A percentile compares a stretch with the other conserved stretches of the same genome.
Conservation (phyloP, 2,329 filamentous ascomycete genomes). For the Diplodia mutila region DNA sequence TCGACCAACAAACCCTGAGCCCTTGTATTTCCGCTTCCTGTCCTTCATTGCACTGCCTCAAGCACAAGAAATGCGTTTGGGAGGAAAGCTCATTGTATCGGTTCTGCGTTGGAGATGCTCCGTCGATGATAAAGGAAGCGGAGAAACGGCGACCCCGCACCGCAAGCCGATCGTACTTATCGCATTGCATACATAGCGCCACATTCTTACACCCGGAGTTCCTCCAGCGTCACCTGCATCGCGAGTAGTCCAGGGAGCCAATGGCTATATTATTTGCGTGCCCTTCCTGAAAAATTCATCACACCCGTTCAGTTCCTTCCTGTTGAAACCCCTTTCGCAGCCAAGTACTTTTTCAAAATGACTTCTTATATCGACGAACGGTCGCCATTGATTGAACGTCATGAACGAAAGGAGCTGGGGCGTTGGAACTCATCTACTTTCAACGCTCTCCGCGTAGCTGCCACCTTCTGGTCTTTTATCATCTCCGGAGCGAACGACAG, state of each 20-base stretch:
- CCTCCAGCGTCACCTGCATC: not conserved
- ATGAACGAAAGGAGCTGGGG: not conserved
- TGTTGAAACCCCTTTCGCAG: too few relatives aligned
- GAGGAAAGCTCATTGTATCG: not conserved
- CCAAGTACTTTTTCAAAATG: not conserved
- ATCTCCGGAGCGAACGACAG: constrained; percentile 72
- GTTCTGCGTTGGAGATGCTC: not conserved
- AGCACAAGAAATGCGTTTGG: not conserved
- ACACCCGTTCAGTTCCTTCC: not conserved
- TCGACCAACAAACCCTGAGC: not conserved
- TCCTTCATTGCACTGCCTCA: not conserved
- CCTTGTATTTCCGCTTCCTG: not conserved
- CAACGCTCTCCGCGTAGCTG: constrained; percentile 62
- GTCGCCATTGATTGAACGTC: not conserved
- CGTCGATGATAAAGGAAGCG: not conserved
- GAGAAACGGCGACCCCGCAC: not conserved
- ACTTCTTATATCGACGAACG: not conserved
- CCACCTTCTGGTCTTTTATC: constrained; percentile 65
- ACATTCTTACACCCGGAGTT: not conserved
- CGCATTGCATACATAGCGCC: not conserved
- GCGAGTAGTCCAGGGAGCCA: not conserved
- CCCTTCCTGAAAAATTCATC: not conserved
- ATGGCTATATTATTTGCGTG: not conserved
- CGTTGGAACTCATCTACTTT: not conserved
- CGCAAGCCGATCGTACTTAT: not conserved